Evolutionary conservation across 352 stramenopile species (phyloP).

Genomic region (Phytophthora litchii): DNA sequence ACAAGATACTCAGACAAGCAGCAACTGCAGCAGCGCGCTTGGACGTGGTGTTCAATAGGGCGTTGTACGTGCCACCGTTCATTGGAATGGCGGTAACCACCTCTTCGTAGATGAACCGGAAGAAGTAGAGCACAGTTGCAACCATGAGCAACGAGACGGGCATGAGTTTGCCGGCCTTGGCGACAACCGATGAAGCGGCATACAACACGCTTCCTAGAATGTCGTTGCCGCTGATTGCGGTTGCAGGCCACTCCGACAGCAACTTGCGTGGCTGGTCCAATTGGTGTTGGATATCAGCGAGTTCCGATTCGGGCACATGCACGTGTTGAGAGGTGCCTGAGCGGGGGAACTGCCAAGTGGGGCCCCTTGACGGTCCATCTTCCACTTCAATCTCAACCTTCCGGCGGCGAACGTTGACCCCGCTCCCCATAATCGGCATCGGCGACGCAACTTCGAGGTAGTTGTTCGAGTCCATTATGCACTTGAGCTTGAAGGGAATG

Average conservation of each 20-base stretch:
- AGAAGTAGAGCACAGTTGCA: constrained; percentile 54
- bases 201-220: constrained; percentile 87
- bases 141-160: constrained; percentile 79
- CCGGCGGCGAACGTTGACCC: constrained; percentile 27
- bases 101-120: constrained; percentile 87
- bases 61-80: constrained; percentile 91
- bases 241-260: constrained; percentile 75
- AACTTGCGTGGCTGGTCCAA: constrained; percentile 27
- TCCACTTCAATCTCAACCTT: constrained; percentile 49
- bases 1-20: constrained; percentile 81
- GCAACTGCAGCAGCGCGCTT: constrained; percentile 82
- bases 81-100: constrained; percentile 85
- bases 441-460: constrained; percentile 29
- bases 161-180: constrained; percentile 73
- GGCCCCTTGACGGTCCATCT: constrained; percentile 25
- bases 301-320: constrained; percentile 28
- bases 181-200: constrained; percentile 38
- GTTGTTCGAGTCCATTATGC: constrained; percentile 8
- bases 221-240: constrained; percentile 90
- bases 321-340: constrained; percentile 38
- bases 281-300: constrained; percentile 34
- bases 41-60: constrained; percentile 86
- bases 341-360: constrained; percentile 41
- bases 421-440: constrained; percentile 16
- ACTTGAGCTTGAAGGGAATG: background rate